phyloP scores from a whole-genome alignment of 495 filamentous ascomycete genomes.

The Trichoderma virens region DNA sequence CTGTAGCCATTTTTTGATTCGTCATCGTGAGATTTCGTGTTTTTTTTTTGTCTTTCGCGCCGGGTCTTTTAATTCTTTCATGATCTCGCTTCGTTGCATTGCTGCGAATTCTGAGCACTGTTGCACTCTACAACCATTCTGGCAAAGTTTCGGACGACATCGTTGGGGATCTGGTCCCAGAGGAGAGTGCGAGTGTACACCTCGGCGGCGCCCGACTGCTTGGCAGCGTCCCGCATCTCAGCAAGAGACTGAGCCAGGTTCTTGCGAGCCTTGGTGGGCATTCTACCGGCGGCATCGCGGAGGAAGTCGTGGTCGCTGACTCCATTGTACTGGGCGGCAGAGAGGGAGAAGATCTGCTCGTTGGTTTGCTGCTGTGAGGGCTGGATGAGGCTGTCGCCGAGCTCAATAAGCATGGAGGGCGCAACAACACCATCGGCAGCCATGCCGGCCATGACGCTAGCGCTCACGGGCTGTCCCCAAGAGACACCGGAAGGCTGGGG shows the following conservation, averaged over 20 bases:
- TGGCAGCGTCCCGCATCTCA: slow-evolving; percentile 61
- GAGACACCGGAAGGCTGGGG: slow-evolving; percentile 43
- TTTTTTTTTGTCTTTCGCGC: slow-evolving; percentile 13
- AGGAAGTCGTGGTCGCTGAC: slow-evolving; percentile 66
- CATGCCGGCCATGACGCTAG: slow-evolving; percentile 43
- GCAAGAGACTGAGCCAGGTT: slow-evolving; percentile 80
- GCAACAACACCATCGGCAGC: slow-evolving; percentile 44
- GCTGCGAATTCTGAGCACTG: slow-evolving; percentile 21
- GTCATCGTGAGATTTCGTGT: slow-evolving; percentile 8
- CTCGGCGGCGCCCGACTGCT: slow-evolving; percentile 61
- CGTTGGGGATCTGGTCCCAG: slow-evolving; percentile 86
- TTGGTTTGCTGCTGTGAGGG: slow-evolving; percentile 80
- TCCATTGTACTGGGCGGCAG: slow-evolving; percentile 81
- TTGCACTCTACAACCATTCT: slow-evolving; percentile 67
- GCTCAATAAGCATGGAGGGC: slow-evolving; percentile 61
- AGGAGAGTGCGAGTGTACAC: slow-evolving; percentile 90
- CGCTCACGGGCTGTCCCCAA: slow-evolving; percentile 30
- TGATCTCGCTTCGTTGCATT: slow-evolving; percentile 27
- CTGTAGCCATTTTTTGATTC: slow-evolving; percentile 3
- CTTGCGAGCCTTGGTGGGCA: slow-evolving; percentile 49
- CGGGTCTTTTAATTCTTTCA: slow-evolving; percentile 20
- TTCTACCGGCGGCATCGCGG: slow-evolving; percentile 36
- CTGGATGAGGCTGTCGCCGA: slow-evolving; percentile 64
- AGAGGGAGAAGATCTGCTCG: slow-evolving; percentile 81
- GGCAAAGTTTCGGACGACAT: slow-evolving; percentile 88